Conservation (phyloP, 1,284 basidiomycete species). For the Leccinum fuscescens region DNA sequence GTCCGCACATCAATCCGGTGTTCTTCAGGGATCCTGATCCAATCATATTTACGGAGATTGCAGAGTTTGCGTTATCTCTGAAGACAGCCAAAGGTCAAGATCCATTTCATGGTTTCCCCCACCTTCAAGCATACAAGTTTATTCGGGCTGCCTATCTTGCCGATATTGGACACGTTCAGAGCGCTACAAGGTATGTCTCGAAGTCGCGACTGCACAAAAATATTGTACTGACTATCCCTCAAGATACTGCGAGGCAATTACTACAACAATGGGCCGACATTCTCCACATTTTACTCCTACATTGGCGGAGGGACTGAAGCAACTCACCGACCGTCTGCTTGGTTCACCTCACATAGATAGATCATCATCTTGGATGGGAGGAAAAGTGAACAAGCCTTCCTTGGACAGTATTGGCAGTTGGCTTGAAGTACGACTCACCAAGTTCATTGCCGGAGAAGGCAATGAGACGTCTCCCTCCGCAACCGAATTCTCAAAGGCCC, state of each 20-base stretch:
- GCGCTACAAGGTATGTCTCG: constrained; percentile 63
- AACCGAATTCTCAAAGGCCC: constrained; percentile 41
- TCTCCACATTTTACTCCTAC: constrained; percentile 69
- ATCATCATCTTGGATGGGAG: constrained; percentile 76
- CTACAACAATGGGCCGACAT: constrained; percentile 58
- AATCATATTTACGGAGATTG: constrained; percentile 86
- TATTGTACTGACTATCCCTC: constrained; percentile 12
- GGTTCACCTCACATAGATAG: constrained; percentile 75
- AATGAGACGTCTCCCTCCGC: constrained; percentile 46
- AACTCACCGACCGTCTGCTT: constrained; percentile 78
- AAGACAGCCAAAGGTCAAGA: constrained; percentile 83
- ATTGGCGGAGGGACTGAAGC: constrained; percentile 77
- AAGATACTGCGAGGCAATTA: constrained; percentile 94
- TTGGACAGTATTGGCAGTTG: constrained; percentile 91
- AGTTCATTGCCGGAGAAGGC: constrained; percentile 91
- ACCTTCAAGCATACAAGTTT: constrained; percentile 88
- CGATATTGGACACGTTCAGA: constrained; percentile 74
- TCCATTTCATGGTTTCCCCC: constrained; percentile 76
- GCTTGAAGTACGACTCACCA: constrained; percentile 92
- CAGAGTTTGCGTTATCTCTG: constrained; percentile 89
- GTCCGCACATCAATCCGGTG: constrained; percentile 48
- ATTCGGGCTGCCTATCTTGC: constrained; percentile 77
- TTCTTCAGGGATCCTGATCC: constrained; percentile 76
- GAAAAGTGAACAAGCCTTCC: constrained; percentile 83
- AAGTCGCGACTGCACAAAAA: not conserved